A percentile compares a stretch with the other conserved stretches of the same genome.
These are phyloP conservation scores for Chloris gayana DNA, from an alignment of 176 grass and related monocot genomes.

Conservation along the genomic window DNA sequence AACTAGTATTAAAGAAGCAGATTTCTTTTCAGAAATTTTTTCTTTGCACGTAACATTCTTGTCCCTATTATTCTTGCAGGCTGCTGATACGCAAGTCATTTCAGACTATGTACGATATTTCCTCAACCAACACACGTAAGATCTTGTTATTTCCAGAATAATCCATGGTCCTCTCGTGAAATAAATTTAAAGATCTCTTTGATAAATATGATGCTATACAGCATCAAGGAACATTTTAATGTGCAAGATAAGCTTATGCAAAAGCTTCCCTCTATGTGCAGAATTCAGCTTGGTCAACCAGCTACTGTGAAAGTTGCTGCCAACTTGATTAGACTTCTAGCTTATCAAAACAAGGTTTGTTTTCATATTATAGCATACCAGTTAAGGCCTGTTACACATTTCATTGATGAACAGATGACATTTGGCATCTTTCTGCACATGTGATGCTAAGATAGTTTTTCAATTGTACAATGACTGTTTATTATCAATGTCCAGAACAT, in stretches of 20 bases:
- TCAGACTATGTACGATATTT: slow-evolving; percentile 99
- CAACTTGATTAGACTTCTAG: slow-evolving; percentile 91
- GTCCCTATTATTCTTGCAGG: slow-evolving; percentile 47
- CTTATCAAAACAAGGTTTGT: slow-evolving; percentile 95
- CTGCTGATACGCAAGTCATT: slow-evolving; percentile 90
- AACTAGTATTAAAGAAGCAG: not conserved
- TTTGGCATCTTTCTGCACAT: not conserved
- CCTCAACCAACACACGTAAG: slow-evolving; percentile 97
- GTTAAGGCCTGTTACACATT: not conserved
- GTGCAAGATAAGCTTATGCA: slow-evolving; percentile 34
- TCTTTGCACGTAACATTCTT: not conserved
- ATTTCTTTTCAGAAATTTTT: not conserved
- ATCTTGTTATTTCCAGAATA: slow-evolving; percentile 1
- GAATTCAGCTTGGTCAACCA: slow-evolving; percentile 92
- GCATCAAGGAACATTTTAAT: slow-evolving; percentile 10
- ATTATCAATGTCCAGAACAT: slow-evolving; percentile 64
- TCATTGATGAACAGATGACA: not conserved
- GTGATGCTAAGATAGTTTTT: not conserved
- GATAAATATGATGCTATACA: not conserved
- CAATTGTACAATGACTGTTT: not conserved
- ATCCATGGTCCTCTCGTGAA: not conserved
- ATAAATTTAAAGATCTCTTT: not conserved
- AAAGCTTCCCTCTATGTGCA: slow-evolving; percentile 30
- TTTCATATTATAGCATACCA: not conserved
- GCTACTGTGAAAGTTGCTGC: slow-evolving; percentile 93